Percentiles rank a stretch among this genome's conserved stretches.
These are phyloP conservation scores for Paramecium pentaurelia DNA, from an alignment of 73 alveolate genomes.

Conservation along the genomic window DNA sequence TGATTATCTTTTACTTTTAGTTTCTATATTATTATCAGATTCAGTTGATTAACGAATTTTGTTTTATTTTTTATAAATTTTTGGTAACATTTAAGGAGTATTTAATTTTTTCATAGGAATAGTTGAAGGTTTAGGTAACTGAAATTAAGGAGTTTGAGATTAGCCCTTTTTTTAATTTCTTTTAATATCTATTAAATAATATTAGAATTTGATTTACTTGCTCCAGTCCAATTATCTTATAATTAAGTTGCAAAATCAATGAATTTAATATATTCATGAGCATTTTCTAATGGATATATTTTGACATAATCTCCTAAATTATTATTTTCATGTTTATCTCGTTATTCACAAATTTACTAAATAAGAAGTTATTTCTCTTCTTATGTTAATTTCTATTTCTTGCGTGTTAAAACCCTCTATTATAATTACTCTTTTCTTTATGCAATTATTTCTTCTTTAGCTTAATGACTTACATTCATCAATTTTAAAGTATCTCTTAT, in stretches of 20 bases:
- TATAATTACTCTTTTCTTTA: constrained; percentile 10
- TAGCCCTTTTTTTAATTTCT: neutral
- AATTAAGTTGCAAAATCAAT: neutral
- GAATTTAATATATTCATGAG: neutral
- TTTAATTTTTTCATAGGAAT: neutral
- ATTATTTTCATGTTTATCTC: constrained; percentile 61
- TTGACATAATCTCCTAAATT: constrained; percentile 63
- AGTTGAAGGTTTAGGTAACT: neutral
- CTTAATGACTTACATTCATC: constrained; percentile 6
- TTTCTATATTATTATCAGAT: neutral
- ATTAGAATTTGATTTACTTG: neutral
- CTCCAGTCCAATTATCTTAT: constrained; percentile 59
- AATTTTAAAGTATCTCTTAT: constrained; percentile 41
- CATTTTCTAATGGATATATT: constrained; percentile 59
- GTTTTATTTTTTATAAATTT: neutral
- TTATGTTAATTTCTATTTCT: neutral
- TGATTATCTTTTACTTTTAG: neutral
- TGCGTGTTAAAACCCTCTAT: constrained; percentile 50
- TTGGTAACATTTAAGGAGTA: neutral
- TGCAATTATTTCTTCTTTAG: constrained; percentile 35
- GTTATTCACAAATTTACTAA: neutral
- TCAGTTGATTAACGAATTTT: neutral
- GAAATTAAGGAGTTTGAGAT: neutral
- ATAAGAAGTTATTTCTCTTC: constrained; percentile 36
- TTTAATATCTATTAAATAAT: neutral